phyloP scores from a whole-genome alignment of 331 rosid genomes.

The Rosa hybrid region DNA sequence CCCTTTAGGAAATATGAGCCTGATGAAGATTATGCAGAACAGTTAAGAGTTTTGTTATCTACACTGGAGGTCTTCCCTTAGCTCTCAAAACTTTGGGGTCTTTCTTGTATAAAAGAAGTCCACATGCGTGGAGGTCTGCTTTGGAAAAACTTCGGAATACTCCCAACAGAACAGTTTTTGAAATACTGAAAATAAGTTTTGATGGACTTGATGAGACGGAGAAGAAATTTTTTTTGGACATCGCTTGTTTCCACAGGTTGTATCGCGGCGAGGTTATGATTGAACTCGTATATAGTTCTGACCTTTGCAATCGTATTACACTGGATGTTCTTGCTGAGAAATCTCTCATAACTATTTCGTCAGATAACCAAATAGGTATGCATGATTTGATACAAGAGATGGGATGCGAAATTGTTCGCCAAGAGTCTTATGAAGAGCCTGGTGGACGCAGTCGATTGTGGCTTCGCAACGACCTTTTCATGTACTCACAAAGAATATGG shows the following conservation, averaged over 20 bases:
- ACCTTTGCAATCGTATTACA: neutral
- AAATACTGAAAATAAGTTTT: neutral
- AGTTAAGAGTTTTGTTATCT: constrained; percentile 7
- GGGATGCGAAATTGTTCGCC: constrained; percentile 6
- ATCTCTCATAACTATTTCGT: neutral
- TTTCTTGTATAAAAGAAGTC: constrained; percentile 10
- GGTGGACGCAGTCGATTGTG: neutral
- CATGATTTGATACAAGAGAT: constrained; percentile 19
- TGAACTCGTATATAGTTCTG: neutral
- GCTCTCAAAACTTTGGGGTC: constrained; percentile 4
- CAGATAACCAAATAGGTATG: neutral
- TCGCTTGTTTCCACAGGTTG: too few relatives aligned
- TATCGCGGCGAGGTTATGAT: too few relatives aligned
- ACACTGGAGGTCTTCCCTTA: constrained; percentile 15
- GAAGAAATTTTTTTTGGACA: too few relatives aligned
- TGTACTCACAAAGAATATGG: neutral
- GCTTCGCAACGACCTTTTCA: neutral
- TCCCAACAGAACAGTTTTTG: neutral
- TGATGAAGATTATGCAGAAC: neutral
- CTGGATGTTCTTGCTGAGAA: constrained; percentile 16
- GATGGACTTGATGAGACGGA: constrained; percentile 6
- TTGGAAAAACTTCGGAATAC: neutral
- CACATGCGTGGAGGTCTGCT: neutral
- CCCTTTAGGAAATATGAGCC: constrained; percentile 9
- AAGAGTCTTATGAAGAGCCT: neutral